phyloP scores from a whole-genome alignment of 2,329 filamentous ascomycete species.

The Alternaria arborescens region DNA sequence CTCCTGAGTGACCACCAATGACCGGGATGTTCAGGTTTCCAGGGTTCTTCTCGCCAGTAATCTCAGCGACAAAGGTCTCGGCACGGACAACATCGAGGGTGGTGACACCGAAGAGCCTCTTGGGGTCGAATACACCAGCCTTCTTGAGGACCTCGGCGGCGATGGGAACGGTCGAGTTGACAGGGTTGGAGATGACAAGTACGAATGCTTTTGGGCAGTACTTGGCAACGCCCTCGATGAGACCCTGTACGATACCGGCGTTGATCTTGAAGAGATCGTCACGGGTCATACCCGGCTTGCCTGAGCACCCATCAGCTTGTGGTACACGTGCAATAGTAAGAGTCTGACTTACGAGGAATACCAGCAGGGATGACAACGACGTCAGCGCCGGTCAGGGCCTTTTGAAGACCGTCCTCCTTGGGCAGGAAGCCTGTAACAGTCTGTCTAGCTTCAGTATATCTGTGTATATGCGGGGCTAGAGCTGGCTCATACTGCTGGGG shows the following conservation, averaged over 20 bases:
- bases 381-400: slow-evolving; percentile 90
- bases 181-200: slow-evolving; percentile 98
- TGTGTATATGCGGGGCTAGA: slow-evolving; percentile 14
- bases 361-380: slow-evolving; percentile 97
- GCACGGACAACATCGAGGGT: slow-evolving; percentile 98
- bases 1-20: slow-evolving; percentile 95
- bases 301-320: slow-evolving; percentile 59
- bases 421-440: slow-evolving; percentile 90
- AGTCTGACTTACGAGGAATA: slow-evolving; percentile 77
- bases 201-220: slow-evolving; percentile 91
- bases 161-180: slow-evolving; percentile 98
- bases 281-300: slow-evolving; percentile 99
- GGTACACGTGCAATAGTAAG: not conserved
- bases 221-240: slow-evolving; percentile 88
- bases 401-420: slow-evolving; percentile 81
- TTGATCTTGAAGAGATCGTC: slow-evolving; percentile 99
- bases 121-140: slow-evolving; percentile 90
- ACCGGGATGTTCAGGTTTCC: slow-evolving; percentile 87
- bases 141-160: slow-evolving; percentile 95
- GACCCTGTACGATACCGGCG: slow-evolving; percentile 93
- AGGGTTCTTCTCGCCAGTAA: slow-evolving; percentile 82
- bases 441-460: slow-evolving; percentile 49
- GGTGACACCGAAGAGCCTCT: slow-evolving; percentile 97
- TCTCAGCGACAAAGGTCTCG: slow-evolving; percentile 92
- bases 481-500: slow-evolving; percentile 71